Base-by-base conservation (phyloP, 176 grass and related monocot species). In the Poa pratensis region DNA sequence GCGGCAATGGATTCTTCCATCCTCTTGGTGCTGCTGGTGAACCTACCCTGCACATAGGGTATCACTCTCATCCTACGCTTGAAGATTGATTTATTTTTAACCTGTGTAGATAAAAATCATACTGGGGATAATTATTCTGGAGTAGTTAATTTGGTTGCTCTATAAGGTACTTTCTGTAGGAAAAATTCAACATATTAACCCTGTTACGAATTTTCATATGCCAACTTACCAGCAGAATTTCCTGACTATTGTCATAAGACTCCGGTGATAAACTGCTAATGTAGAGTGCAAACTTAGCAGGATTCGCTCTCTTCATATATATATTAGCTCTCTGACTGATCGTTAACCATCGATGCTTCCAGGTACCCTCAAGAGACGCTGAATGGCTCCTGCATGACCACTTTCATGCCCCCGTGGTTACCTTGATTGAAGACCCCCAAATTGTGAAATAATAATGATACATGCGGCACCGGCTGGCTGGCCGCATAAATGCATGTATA, bases 11-110 rank as follows among this genome's bases (percentile, higher is more conserved):
- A 49, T 95, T 98, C 84, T 98, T 89, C 78, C 91, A 98, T 43
- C 91, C 83, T 17, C 83, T 98, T 20, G 90, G 92, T 30, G 90
- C 68, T 80, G 67, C 80, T 26, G 89, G 81, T 84, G 91, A 98
- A 90, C 93, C 91, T 6, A 92, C 91, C n/a, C 89, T 98, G 75
- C 96, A 98, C 52, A 92, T 94, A n/a, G 93, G 91, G 96, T 98
- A 87, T 12, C 24, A 32, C 16, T 68, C 49, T 34, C 18, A 51
- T 67, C 54, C 30, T 49, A 7, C 27, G 24, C 65, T 72, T 5
- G 15, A 32, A 66, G 42, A 49, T 60, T 71, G 14, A 65, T 82
- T 14, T 67, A 58, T 17, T 51, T 48, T 32, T 37, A 62, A 27
- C 37, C 18, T 17, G 9, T 7, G 53, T 6, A 15, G 45, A 50